Conservation (phyloP, 1,139 yeast genomes). For the Kodamaea ohmeri region DNA sequence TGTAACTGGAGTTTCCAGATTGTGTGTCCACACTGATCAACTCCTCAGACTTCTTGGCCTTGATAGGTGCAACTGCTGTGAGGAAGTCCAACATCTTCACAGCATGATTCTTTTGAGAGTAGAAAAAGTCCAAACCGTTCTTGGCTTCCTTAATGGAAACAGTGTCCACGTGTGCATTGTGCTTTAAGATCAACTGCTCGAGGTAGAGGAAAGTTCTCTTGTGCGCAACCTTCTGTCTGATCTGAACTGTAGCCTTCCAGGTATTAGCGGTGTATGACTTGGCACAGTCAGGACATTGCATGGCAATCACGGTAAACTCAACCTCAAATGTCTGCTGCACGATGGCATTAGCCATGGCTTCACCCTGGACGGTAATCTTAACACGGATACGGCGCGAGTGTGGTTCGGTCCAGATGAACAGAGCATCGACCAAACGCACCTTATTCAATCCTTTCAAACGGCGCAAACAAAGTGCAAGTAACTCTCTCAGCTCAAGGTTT, state of each 20-base stretch:
- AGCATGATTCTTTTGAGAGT: conserved; percentile 87
- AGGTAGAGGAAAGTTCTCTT: conserved; percentile 92
- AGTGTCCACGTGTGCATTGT: conserved; percentile 93
- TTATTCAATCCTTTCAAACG: conserved; percentile 85
- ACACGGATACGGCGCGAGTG: conserved; percentile 93
- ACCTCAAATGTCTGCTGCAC: conserved; percentile 95
- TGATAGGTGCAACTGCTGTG: conserved; percentile 82
- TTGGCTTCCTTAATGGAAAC: conserved; percentile 87
- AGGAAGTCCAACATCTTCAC: conserved; percentile 90
- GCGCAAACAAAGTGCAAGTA: conserved; percentile 84
- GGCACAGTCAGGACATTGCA: conserved; percentile 99
- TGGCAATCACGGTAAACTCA: conserved; percentile 88
- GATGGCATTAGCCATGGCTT: conserved; percentile 87
- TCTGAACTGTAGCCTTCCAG: conserved; percentile 96
- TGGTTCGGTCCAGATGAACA: conserved; percentile 98
- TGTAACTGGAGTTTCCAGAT: conserved; percentile 82
- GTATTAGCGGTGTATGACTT: conserved; percentile 93
- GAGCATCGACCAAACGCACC: conserved; percentile 88
- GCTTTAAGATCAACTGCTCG: conserved; percentile 91
- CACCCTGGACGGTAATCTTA: conserved; percentile 94
- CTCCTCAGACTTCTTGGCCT: conserved; percentile 83
- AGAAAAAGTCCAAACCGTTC: conserved; percentile 94
- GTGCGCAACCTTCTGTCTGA: conserved; percentile 95
- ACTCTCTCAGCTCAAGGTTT: conserved; percentile 86
- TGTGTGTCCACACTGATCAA: conserved; percentile 90